phyloP scores from a whole-genome alignment of 108 stramenopile species.

The Mayamaea pseudoterrestris region DNA sequence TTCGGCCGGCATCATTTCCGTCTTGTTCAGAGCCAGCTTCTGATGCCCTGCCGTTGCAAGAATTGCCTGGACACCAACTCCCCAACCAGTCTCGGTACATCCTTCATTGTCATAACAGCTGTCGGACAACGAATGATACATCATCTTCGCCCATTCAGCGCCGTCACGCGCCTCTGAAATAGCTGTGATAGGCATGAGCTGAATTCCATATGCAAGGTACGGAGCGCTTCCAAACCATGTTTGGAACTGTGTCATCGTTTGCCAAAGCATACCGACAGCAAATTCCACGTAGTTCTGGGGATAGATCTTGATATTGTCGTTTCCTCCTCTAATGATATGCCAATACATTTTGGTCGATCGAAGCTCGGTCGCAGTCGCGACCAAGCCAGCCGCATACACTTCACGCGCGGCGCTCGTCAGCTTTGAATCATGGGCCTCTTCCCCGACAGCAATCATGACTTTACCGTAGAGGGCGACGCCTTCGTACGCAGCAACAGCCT shows the following conservation, averaged over 20 bases:
- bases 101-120: conserved; percentile 11
- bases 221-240: conserved; percentile 65
- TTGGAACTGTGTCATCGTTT: conserved; percentile 52
- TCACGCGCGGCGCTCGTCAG: neutral
- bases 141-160: conserved; percentile 59
- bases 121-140: conserved; percentile 60
- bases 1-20: conserved; percentile 27
- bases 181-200: conserved; percentile 78
- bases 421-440: conserved; percentile 3
- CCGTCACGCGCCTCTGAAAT: conserved; percentile 76
- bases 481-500: conserved; percentile 91
- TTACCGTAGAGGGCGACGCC: conserved; percentile 79
- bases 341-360: conserved; percentile 79
- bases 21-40: conserved; percentile 32
- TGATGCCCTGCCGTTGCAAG: conserved; percentile 64
- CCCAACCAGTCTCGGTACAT: conserved; percentile 58
- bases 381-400: conserved; percentile 27
- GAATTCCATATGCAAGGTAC: conserved; percentile 68
- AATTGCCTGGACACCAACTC: conserved; percentile 40
- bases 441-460: conserved; percentile 34
- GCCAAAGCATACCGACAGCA: conserved; percentile 74
- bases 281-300: conserved; percentile 34
- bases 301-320: conserved; percentile 29
- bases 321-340: conserved; percentile 45
- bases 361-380: conserved; percentile 72